These are phyloP conservation scores for Exidia glandulosa DNA, from an alignment of 768 basidiomycete species.

Conservation along the genomic window DNA sequence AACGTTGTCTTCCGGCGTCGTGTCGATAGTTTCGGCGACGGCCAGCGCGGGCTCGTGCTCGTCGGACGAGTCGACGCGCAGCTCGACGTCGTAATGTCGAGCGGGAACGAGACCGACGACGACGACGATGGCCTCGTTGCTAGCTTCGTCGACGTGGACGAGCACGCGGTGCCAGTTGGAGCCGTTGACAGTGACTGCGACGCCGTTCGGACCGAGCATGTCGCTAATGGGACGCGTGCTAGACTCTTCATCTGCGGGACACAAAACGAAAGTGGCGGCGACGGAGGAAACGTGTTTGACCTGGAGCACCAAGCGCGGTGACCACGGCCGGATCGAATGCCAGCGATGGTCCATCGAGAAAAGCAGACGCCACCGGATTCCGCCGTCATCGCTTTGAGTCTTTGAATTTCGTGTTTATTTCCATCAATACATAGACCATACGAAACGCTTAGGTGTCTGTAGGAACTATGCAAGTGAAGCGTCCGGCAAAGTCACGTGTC, in stretches of 20 bases:
- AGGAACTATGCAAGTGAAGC: too few relatives aligned
- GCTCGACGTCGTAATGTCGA: constrained; percentile 81
- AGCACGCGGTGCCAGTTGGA: constrained; percentile 70
- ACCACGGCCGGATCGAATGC: constrained; percentile 71
- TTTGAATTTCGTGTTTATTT: too few relatives aligned
- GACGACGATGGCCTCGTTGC: constrained; percentile 83
- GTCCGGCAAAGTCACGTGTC: too few relatives aligned
- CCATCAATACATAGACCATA: too few relatives aligned
- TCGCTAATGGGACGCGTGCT: constrained; percentile 9
- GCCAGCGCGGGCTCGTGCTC: constrained; percentile 13
- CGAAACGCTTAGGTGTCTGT: too few relatives aligned
- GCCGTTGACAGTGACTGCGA: constrained; percentile 72
- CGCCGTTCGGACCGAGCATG: constrained; percentile 41
- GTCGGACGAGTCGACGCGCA: constrained; percentile 59
- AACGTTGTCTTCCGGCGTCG: background rate
- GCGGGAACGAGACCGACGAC: constrained; percentile 84
- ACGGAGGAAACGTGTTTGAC: constrained; percentile 80
- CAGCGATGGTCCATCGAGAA: constrained; percentile 24
- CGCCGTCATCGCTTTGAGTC: too few relatives aligned
- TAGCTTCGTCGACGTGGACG: constrained; percentile 66
- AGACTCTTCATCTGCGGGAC: constrained; percentile 31
- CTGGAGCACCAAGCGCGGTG: constrained; percentile 53
- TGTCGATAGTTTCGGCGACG: background rate
- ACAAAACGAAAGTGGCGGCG: constrained; percentile 69
- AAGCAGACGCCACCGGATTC: background rate